These are phyloP conservation scores for Sordariomycetes sp. DNA, from an alignment of 2,329 filamentous ascomycete genomes.

Conservation along the genomic window DNA sequence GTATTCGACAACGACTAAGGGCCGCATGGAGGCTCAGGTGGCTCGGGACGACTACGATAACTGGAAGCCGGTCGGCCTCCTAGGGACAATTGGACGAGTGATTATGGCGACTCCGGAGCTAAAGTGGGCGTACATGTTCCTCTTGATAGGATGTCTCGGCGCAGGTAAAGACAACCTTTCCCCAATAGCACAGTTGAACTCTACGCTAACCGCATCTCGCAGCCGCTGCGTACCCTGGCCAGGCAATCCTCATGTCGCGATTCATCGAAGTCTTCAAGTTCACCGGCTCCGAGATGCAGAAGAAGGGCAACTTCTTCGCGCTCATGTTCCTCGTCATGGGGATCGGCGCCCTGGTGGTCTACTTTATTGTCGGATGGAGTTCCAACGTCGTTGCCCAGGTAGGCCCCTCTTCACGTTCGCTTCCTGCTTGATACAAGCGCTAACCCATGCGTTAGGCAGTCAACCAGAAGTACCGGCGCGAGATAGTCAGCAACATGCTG, in stretches of 20 bases:
- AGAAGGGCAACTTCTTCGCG: conserved; percentile 34
- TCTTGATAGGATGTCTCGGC: conserved; percentile 12
- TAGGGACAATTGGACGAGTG: conserved; percentile 11
- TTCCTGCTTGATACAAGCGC: too few relatives aligned
- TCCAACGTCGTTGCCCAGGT: conserved; percentile 22
- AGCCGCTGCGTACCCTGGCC: conserved; percentile 24
- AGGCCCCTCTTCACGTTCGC: conserved; percentile 6
- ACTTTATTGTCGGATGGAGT: conserved; percentile 21
- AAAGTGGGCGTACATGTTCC: too few relatives aligned
- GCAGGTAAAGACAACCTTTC: conserved; percentile 10
- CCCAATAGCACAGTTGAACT: conserved; percentile 11
- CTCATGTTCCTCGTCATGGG: conserved; percentile 44
- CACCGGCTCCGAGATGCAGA: conserved; percentile 11
- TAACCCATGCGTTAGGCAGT: conserved; percentile 11
- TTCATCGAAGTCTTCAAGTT: conserved; percentile 22
- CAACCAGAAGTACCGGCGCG: conserved; percentile 19
- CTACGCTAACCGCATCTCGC: background rate
- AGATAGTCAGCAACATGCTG: conserved; percentile 35
- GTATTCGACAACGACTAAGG: too few relatives aligned
- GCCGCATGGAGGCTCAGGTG: too few relatives aligned
- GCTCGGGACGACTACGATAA: too few relatives aligned
- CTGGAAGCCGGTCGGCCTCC: conserved; percentile 14
- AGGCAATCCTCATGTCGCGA: conserved; percentile 25
- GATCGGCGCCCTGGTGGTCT: conserved; percentile 27
- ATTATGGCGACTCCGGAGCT: too few relatives aligned